Conservation (phyloP, 2,329 filamentous ascomycete genomes). For the Rhinocladiella mackenziei region DNA sequence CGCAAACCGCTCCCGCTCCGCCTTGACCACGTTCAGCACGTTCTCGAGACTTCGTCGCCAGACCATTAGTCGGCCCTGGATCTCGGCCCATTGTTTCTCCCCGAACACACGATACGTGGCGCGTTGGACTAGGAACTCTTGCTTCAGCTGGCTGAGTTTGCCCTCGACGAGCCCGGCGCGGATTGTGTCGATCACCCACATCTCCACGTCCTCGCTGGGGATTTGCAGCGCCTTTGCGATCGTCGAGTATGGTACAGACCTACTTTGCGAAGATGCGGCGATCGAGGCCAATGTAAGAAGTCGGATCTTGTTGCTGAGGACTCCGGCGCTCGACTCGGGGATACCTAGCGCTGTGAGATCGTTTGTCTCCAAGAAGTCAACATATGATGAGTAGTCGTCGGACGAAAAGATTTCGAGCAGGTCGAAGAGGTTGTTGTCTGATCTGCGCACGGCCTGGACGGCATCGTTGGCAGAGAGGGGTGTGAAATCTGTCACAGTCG, state of each 20-base stretch:
- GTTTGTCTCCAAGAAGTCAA: conserved; percentile 74
- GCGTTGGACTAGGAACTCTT: conserved; percentile 92
- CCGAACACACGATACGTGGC: conserved; percentile 95
- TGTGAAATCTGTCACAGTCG: conserved; percentile 68
- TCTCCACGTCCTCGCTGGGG: conserved; percentile 78
- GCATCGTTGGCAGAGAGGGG: conserved; percentile 67
- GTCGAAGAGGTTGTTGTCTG: conserved; percentile 80
- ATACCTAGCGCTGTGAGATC: conserved; percentile 64
- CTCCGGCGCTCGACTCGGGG: conserved; percentile 69
- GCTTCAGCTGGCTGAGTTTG: conserved; percentile 87
- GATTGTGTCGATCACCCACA: conserved; percentile 99
- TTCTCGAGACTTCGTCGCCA: conserved; percentile 79
- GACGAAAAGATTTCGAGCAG: conserved; percentile 93
- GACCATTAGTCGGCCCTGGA: conserved; percentile 82
- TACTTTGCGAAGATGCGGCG: conserved; percentile 74
- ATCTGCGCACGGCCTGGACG: conserved; percentile 80
- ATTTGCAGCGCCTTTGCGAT: conserved; percentile 85
- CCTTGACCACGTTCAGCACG: conserved; percentile 72
- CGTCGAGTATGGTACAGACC: conserved; percentile 80
- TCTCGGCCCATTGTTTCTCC: conserved; percentile 96
- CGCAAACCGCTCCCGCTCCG: conserved; percentile 75
- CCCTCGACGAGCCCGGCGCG: conserved; percentile 92
- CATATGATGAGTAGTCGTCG: conserved; percentile 90
- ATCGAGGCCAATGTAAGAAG: conserved; percentile 88
- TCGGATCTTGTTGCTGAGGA: conserved; percentile 90